phyloP scores from a whole-genome alignment of 306 rosid species.

The Quercus engelmannii region DNA sequence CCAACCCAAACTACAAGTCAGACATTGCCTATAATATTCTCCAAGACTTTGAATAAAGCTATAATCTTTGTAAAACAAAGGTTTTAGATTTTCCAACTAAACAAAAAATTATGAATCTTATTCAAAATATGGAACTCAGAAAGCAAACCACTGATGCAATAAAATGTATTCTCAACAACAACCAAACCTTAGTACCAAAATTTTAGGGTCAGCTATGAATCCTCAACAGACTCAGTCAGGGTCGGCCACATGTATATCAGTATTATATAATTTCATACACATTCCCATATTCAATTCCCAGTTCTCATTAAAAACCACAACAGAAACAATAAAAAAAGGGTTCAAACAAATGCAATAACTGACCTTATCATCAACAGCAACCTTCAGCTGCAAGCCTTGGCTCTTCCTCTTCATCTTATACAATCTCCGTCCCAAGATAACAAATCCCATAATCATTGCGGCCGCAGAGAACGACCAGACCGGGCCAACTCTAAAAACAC shows the following conservation, averaged over 20 bases:
- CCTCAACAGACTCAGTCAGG: not conserved
- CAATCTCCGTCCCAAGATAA: conserved; percentile 67
- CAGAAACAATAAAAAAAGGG: not conserved
- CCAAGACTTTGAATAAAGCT: not conserved
- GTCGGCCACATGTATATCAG: no score
- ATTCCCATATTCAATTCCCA: not conserved
- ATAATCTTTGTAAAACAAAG: no score
- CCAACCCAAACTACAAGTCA: not conserved
- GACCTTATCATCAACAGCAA: conserved; percentile 90
- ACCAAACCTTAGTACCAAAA: no score
- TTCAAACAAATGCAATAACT: conserved; percentile 2
- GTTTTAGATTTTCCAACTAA: no score
- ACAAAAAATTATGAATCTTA: not conserved
- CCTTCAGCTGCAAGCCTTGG: conserved; percentile 74
- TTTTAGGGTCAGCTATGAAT: not conserved
- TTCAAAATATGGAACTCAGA: not conserved
- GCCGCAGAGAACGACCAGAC: conserved; percentile 80
- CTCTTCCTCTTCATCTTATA: conserved; percentile 74
- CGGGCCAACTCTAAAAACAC: conserved; percentile 66
- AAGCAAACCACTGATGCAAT: not conserved
- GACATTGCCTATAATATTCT: not conserved
- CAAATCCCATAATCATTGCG: conserved; percentile 71
- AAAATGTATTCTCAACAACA: no score
- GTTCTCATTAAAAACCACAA: not conserved
- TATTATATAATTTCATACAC: not conserved